phyloP scores from a whole-genome alignment of 2,329 filamentous ascomycete species.

The Xylariaceae sp. region DNA sequence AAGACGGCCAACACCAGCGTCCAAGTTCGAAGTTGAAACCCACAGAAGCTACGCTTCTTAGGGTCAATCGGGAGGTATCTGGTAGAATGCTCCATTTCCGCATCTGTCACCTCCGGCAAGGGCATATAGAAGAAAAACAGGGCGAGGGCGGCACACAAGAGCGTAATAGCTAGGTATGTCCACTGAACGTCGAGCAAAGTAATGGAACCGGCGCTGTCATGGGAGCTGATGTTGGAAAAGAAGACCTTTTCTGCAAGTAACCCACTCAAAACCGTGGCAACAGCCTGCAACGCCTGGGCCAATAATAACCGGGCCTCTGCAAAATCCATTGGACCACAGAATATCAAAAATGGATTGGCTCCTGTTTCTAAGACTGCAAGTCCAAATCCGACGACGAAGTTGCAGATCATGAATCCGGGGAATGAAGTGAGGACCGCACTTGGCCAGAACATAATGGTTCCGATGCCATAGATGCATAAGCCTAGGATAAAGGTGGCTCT shows the following conservation, averaged over 20 bases:
- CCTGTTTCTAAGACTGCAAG: conserved; percentile 78
- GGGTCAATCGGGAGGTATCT: conserved; percentile 53
- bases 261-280: conserved; percentile 72
- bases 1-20: conserved; percentile 70
- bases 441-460: conserved; percentile 87
- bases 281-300: conserved; percentile 76
- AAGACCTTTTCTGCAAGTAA: conserved; percentile 75
- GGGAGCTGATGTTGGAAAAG: conserved; percentile 60
- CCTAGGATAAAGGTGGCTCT: conserved; percentile 80
- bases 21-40: conserved; percentile 57
- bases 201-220: conserved; percentile 38
- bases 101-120: conserved; percentile 62
- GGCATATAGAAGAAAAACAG: conserved; percentile 71
- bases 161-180: conserved; percentile 80
- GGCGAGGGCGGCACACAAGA: conserved; percentile 72
- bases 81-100: conserved; percentile 54
- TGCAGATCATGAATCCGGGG: conserved; percentile 74
- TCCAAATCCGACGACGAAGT: conserved; percentile 76
- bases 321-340: conserved; percentile 74
- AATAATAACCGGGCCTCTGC: conserved; percentile 75
- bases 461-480: conserved; percentile 72
- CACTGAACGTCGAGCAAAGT: conserved; percentile 77
- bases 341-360: conserved; percentile 72
- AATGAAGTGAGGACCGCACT: conserved; percentile 75
- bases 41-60: conserved; percentile 50